These are phyloP conservation scores for Mucor sp. DNA, from an alignment of 371 early-diverging fungal genomes.

Conservation along the genomic window DNA sequence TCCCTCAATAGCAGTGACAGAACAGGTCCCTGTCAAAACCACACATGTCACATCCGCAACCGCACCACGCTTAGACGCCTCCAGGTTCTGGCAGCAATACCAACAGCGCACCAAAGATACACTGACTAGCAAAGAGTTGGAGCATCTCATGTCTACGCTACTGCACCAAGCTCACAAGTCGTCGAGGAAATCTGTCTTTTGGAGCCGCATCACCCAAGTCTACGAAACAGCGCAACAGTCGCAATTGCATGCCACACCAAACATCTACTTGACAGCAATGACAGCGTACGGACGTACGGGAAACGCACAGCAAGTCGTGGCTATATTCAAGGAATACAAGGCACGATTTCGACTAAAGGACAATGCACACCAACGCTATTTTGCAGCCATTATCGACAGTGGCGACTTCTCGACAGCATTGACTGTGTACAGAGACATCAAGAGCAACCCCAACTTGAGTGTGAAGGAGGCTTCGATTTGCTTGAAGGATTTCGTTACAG, in stretches of 20 bases:
- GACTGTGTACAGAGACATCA: slow-evolving; percentile 3
- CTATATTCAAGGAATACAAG: slow-evolving; percentile 18
- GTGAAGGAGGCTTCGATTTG: slow-evolving; percentile 7
- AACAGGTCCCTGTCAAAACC: neutral
- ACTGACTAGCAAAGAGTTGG: neutral
- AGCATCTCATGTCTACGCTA: neutral
- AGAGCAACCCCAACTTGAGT: neutral
- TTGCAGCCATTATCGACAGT: slow-evolving; percentile 27
- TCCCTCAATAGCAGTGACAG: neutral
- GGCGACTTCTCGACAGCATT: slow-evolving; percentile 10
- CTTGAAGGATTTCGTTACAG: slow-evolving; percentile 9
- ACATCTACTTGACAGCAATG: slow-evolving; percentile 24
- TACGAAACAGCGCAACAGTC: slow-evolving; percentile 20
- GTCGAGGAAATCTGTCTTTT: slow-evolving; percentile 27
- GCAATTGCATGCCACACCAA: slow-evolving; percentile 12
- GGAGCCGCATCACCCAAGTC: slow-evolving; percentile 20
- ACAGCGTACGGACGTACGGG: slow-evolving; percentile 29
- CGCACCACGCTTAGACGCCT: neutral
- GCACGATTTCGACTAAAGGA: slow-evolving; percentile 1
- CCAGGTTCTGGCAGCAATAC: neutral
- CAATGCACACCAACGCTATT: slow-evolving; percentile 12
- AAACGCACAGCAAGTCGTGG: slow-evolving; percentile 11
- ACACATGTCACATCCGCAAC: neutral
- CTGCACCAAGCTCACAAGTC: neutral
- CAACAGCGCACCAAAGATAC: neutral